Percentiles rank a stretch among this genome's conserved stretches.
Conservation (phyloP, 805 yeast genomes). For the Candida lessepsii region DNA sequence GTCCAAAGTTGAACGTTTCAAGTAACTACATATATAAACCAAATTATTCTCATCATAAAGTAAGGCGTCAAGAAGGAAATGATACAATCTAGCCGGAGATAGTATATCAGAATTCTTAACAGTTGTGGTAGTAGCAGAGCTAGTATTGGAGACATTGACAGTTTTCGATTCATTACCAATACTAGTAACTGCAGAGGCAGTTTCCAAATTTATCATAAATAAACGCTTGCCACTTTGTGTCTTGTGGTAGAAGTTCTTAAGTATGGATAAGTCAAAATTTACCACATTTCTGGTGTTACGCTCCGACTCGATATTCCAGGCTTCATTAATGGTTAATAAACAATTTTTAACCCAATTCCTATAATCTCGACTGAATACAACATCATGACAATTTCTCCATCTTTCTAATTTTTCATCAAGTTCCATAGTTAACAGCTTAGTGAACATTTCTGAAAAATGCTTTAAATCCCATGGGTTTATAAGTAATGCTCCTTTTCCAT, state of each 20-base stretch:
- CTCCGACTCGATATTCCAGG: constrained; percentile 34
- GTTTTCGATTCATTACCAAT: constrained; percentile 6
- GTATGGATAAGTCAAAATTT: constrained; percentile 33
- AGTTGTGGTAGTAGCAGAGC: constrained; percentile 12
- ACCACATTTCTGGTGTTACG: constrained; percentile 23
- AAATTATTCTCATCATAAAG: constrained; percentile 55
- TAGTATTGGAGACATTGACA: constrained; percentile 3
- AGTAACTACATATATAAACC: constrained; percentile 70
- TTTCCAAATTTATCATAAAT: constrained; percentile 18
- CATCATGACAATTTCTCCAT: constrained; percentile 61
- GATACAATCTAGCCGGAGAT: constrained; percentile 60
- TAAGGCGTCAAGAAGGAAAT: constrained; percentile 55
- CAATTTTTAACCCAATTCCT: constrained; percentile 69
- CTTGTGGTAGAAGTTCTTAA: constrained; percentile 30
- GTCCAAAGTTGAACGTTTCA: constrained; percentile 63
- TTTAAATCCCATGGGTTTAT: constrained; percentile 90
- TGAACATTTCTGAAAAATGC: constrained; percentile 62
- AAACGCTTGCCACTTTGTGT: constrained; percentile 38
- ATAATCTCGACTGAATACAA: constrained; percentile 67
- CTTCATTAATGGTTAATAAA: constrained; percentile 48
- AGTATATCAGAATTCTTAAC: constrained; percentile 30
- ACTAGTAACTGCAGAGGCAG: constrained; percentile 26
- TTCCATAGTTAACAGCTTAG: constrained; percentile 63
- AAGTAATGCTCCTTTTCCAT: constrained; percentile 61
- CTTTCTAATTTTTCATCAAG: constrained; percentile 54